Percentiles rank a stretch among this genome's conserved stretches.
These are phyloP conservation scores for Nigrospora osmanthi DNA, from an alignment of 2,329 filamentous ascomycete genomes.

Conservation along the genomic window DNA sequence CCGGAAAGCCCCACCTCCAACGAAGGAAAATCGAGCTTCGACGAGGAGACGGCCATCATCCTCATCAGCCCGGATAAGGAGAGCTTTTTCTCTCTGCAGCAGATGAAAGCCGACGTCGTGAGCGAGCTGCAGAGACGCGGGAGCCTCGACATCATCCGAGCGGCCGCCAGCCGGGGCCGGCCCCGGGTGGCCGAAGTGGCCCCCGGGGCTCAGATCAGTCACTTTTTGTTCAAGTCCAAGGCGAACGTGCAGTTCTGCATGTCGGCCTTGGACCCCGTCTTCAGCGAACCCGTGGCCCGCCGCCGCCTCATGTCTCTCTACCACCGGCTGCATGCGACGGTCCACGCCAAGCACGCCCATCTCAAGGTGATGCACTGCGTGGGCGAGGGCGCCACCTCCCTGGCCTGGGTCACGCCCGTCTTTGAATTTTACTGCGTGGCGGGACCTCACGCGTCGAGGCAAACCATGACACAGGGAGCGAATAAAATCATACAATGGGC, in stretches of 20 bases:
- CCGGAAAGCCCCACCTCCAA: constrained; percentile 30
- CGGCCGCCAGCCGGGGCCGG: constrained; percentile 63
- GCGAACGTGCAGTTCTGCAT: constrained; percentile 94
- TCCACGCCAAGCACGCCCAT: constrained; percentile 79
- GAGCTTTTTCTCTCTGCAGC: constrained; percentile 82
- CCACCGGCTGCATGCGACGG: constrained; percentile 70
- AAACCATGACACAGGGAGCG: constrained; percentile 71
- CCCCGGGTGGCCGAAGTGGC: constrained; percentile 67
- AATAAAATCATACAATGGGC: constrained; percentile 91
- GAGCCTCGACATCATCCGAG: constrained; percentile 65
- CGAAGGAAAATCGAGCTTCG: constrained; percentile 49
- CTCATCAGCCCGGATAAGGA: constrained; percentile 91
- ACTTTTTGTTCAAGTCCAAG: constrained; percentile 93
- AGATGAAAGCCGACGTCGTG: constrained; percentile 56
- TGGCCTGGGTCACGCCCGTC: constrained; percentile 84
- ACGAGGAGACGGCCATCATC: constrained; percentile 81
- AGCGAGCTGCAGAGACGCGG: constrained; percentile 69
- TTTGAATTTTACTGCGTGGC: constrained; percentile 98
- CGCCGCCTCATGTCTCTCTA: constrained; percentile 78
- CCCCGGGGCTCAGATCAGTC: constrained; percentile 71
- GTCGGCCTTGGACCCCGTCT: constrained; percentile 70
- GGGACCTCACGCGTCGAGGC: constrained; percentile 58
- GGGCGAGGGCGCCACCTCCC: constrained; percentile 64
- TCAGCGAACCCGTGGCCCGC: constrained; percentile 47
- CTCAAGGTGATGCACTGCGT: constrained; percentile 81